These are phyloP conservation scores for Rhododendron molle DNA, from an alignment of 148 eudicot species.

Conservation along the genomic window DNA sequence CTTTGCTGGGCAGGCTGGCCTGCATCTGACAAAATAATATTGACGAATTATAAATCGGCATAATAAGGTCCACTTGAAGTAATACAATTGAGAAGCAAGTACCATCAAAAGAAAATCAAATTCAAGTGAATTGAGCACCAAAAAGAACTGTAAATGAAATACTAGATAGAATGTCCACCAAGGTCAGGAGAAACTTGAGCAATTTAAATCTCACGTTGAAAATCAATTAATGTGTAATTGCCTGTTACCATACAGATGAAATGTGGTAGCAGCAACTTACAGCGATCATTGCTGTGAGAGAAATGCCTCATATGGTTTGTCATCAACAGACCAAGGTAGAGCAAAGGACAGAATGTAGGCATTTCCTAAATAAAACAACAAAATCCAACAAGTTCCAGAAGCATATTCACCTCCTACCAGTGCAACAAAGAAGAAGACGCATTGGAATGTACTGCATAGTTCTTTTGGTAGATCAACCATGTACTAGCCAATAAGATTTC, in stretches of 20 bases:
- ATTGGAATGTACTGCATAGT: not conserved
- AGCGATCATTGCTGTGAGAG: not conserved
- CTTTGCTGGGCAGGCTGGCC: constrained; percentile 35
- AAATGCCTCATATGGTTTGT: not conserved
- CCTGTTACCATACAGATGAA: not conserved
- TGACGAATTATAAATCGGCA: not conserved
- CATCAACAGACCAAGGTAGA: not conserved
- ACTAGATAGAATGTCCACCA: not conserved
- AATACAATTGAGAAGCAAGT: not conserved
- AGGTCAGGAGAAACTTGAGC: not conserved
- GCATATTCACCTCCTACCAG: not conserved
- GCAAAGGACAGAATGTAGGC: not conserved
- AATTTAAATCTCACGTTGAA: not conserved
- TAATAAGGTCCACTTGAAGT: not conserved
- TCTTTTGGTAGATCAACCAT: not conserved
- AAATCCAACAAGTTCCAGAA: not conserved
- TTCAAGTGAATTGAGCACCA: not conserved
- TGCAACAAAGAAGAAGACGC: not conserved
- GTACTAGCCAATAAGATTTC: constrained; percentile 1
- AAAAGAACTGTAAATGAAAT: not conserved
- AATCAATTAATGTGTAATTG: not conserved
- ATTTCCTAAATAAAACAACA: not conserved
- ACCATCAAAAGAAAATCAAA: not conserved
- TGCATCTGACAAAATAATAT: constrained; percentile 25
- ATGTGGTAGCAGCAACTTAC: not conserved